A percentile compares a stretch with the other conserved stretches of the same genome.
Evolutionary conservation across 1,139 yeast species (phyloP).

Genomic region (Saccharomyces uvarum): DNA sequence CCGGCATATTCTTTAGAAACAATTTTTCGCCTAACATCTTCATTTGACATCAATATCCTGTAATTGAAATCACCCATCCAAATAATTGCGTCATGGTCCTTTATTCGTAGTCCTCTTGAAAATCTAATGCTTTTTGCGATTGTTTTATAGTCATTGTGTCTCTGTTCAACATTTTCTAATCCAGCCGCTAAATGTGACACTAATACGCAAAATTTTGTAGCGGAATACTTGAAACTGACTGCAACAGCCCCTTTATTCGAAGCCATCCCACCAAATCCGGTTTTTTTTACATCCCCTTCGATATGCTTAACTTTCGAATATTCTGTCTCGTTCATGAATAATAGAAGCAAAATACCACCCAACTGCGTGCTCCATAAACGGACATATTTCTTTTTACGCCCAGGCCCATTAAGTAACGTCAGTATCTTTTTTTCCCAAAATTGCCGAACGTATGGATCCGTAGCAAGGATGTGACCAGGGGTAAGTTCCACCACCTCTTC

Average conservation of each 20-base stretch:
- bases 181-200: constrained; percentile 97
- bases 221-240: constrained; percentile 67
- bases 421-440: constrained; percentile 75
- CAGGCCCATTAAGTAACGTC: constrained; percentile 43
- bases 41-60: constrained; percentile 69
- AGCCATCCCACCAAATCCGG: constrained; percentile 87
- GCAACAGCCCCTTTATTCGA: constrained; percentile 93
- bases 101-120: constrained; percentile 57
- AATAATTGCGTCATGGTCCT: constrained; percentile 76
- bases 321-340: constrained; percentile 60
- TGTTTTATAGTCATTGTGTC: constrained; percentile 81
- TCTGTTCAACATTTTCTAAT: constrained; percentile 68
- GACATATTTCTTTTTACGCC: constrained; percentile 46
- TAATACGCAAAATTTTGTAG: constrained; percentile 73
- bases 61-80: constrained; percentile 98
- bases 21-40: constrained; percentile 58
- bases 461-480: constrained; percentile 80
- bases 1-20: constrained; percentile 39
- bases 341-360: constrained; percentile 80
- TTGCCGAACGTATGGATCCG: constrained; percentile 61
- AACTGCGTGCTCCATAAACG: constrained; percentile 80
- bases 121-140: constrained; percentile 72
- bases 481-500: constrained; percentile 91
- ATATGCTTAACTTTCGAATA: constrained; percentile 61
- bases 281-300: constrained; percentile 73